Percentiles rank a stretch among this genome's conserved stretches.
Evolutionary conservation across 371 early-diverging fungal genomes (phyloP).

Genomic region (Syncephalis fuscata): DNA sequence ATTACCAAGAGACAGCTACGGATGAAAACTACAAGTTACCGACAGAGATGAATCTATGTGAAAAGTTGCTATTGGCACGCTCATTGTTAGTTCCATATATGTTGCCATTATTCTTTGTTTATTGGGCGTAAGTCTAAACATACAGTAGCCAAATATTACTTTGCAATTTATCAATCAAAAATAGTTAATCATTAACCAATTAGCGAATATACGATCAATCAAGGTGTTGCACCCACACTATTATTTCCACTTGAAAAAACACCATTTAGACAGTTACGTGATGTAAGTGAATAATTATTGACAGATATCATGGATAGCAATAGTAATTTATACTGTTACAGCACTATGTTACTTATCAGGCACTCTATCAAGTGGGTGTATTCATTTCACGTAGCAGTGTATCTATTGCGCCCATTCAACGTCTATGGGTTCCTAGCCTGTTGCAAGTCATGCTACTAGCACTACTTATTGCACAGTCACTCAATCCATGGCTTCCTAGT

Average conservation of each 20-base stretch:
- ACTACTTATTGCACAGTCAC: constrained; percentile 12
- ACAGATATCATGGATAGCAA: not conserved
- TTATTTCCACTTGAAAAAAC: constrained; percentile 18
- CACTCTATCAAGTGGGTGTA: constrained; percentile 20
- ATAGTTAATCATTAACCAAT: not conserved
- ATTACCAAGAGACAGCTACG: no score
- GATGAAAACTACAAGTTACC: no score
- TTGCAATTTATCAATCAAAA: no score
- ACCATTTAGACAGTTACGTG: constrained; percentile 16
- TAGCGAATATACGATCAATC: constrained; percentile 27
- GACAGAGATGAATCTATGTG: no score
- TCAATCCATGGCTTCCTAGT: constrained; percentile 7
- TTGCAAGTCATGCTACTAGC: constrained; percentile 14
- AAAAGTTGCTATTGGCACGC: no score
- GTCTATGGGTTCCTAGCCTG: constrained; percentile 14
- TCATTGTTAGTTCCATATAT: constrained; percentile 8
- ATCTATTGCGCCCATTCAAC: constrained; percentile 10
- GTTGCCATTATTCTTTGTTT: constrained; percentile 21
- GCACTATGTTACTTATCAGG: constrained; percentile 23
- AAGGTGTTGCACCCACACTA: constrained; percentile 20
- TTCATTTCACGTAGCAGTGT: constrained; percentile 18
- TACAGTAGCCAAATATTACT: not conserved
- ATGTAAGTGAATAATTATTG: constrained; percentile 6
- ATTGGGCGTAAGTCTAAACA: constrained; percentile 9
- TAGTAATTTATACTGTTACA: constrained; percentile 1